A percentile compares a stretch with the other conserved stretches of the same genome.
Evolutionary conservation across 2,329 filamentous ascomycete species (phyloP).

Genomic region (Diaporthe vexans): DNA sequence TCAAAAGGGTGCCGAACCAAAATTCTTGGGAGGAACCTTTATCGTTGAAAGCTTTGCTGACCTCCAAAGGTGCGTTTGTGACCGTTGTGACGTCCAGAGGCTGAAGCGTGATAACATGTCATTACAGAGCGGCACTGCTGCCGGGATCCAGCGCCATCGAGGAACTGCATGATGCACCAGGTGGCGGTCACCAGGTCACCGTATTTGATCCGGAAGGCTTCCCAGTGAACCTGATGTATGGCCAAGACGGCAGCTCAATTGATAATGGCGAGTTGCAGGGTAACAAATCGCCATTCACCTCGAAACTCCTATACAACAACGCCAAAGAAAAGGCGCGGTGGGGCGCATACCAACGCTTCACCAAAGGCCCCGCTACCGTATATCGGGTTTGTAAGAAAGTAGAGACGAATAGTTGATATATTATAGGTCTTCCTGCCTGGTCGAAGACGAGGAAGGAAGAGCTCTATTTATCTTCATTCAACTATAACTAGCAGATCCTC

Average conservation of each 20-base stretch:
- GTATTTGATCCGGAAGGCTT: not conserved
- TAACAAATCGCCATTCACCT: not conserved
- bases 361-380: not conserved
- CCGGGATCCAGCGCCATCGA: not conserved
- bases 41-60: not conserved
- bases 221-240: not conserved
- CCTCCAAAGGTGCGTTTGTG: not conserved
- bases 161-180: not conserved
- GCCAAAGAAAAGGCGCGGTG: not conserved
- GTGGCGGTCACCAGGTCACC: not conserved
- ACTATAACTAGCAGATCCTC: no score
- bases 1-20: not conserved
- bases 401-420: no score
- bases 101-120: not conserved
- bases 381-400: no score
- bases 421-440: no score
- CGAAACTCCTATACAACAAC: not conserved
- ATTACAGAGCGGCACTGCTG: not conserved
- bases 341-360: not conserved
- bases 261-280: not conserved
- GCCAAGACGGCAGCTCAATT: not conserved
- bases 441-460: no score
- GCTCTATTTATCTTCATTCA: no score
- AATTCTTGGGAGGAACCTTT: not conserved
- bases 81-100: no score